phyloP scores from a whole-genome alignment of 768 basidiomycete species.

The Infundibulicybe gibba region DNA sequence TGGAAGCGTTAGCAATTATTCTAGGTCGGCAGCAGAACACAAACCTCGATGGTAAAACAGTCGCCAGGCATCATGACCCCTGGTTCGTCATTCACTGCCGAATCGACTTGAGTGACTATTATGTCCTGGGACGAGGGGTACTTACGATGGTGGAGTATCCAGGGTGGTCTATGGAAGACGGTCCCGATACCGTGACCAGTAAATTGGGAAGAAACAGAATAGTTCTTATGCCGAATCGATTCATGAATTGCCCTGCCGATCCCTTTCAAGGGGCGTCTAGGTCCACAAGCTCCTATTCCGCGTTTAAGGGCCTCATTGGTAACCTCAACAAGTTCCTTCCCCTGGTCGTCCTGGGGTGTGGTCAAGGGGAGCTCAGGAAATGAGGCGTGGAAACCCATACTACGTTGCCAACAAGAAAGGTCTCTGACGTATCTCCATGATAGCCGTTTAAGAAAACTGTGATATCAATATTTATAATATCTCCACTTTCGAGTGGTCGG shows the following conservation, averaged over 20 bases:
- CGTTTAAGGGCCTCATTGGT: conserved; percentile 63
- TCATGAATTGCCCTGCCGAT: conserved; percentile 74
- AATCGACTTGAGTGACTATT: neutral
- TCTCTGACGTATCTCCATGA: conserved; percentile 88
- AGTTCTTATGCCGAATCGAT: conserved; percentile 35
- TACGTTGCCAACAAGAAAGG: conserved; percentile 78
- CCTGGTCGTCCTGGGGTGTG: conserved; percentile 58
- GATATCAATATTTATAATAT: conserved; percentile 87
- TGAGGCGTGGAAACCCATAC: conserved; percentile 33
- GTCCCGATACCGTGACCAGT: conserved; percentile 87
- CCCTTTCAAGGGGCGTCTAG: conserved; percentile 59
- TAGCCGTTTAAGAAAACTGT: conserved; percentile 82
- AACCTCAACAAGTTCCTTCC: conserved; percentile 57
- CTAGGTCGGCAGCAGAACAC: conserved; percentile 2
- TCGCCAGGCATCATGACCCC: conserved; percentile 81
- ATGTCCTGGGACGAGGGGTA: neutral
- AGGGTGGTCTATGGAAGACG: conserved; percentile 77
- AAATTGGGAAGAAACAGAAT: conserved; percentile 68
- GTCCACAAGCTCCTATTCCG: conserved; percentile 74
- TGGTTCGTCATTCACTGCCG: conserved; percentile 77
- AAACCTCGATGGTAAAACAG: conserved; percentile 90
- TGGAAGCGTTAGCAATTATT: neutral
- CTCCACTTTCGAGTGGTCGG: conserved; percentile 75
- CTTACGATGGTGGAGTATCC: conserved; percentile 77
- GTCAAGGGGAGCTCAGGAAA: neutral